These are phyloP conservation scores for Backusella tuberculispora DNA, from an alignment of 192 early-diverging fungal genomes.

Conservation along the genomic window DNA sequence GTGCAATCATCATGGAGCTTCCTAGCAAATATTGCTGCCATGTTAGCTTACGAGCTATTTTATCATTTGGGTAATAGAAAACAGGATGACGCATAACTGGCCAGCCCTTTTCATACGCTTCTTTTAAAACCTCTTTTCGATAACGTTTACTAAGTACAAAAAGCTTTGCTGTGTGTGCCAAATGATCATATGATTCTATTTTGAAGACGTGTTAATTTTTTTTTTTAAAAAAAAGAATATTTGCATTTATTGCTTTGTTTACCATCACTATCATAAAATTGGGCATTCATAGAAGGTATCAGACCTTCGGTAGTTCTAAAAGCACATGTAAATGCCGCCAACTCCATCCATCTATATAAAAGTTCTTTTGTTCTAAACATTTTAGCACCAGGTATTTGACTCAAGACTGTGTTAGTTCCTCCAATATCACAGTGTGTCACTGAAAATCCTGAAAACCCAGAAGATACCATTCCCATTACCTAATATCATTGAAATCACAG, in stretches of 20 bases:
- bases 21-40: constrained; percentile 50
- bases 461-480: constrained; percentile 44
- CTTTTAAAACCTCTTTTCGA: constrained; percentile 34
- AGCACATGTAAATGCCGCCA: constrained; percentile 40
- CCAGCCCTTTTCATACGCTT: constrained; percentile 41
- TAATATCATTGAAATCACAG: constrained; percentile 3
- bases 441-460: constrained; percentile 43
- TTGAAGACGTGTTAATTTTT: neutral
- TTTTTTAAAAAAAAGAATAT: neutral
- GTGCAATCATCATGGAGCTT: constrained; percentile 38
- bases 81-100: constrained; percentile 45
- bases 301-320: constrained; percentile 41
- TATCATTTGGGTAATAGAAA: constrained; percentile 42
- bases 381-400: constrained; percentile 31
- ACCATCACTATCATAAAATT: constrained; percentile 48
- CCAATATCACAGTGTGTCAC: constrained; percentile 46
- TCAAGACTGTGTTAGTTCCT: constrained; percentile 37
- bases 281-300: constrained; percentile 43
- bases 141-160: constrained; percentile 39
- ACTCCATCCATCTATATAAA: constrained; percentile 47
- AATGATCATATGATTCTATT: constrained; percentile 35
- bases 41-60: constrained; percentile 33
- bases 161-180: constrained; percentile 34
- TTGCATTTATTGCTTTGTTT: neutral
- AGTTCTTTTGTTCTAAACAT: constrained; percentile 38